Evolutionary conservation across 1,284 basidiomycete genomes (phyloP), one percentile per base, ranked within the genome.

Genomic region (Austroboletus novae-zelandiae): DNA sequence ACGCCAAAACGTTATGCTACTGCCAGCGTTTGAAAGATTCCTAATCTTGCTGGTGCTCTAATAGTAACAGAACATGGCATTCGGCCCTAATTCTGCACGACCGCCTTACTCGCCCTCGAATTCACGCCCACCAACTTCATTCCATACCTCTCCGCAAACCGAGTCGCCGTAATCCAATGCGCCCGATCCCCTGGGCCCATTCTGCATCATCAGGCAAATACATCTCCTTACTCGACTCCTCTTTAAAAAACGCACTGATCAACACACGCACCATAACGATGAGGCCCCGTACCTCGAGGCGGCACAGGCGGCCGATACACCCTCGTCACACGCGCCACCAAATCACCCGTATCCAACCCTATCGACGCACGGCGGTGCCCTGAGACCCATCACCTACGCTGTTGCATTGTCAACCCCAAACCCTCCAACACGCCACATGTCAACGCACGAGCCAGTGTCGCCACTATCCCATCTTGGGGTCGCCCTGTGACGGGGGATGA

Each of bases 361-460:
- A 61, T 67, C 40, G 60, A 55, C 2, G 73, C 62, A 9, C n/a
- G n/a, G n/a, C n/a, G 78, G 77, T 0, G 76, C 62, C 52, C 76
- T 79, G 44, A 84, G 59, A 9, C 83, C 81, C 27, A 79, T 79
- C n/a, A 81, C 70, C 83, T 84, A 40, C 5, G 32, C 15, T 36
- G 30, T 25, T 23, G 15, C 6, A 5, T 27, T 18, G 7, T 53
- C 34, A 59, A 36, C 29, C 17, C 34, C 42, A 8, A 1, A 15
- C 10, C 1, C 9, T 10, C 29, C 27, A 27, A 27, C 6, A 27
- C 6, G 8, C 4, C 27, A 27, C 7, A 30, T 7, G 29, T 10
- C 29, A 30, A 71, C 80, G 59, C 54, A 86, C 82, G 48, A 87
- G 69, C 83, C 83, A 86, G 55, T 87, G 84, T 51, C 83, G 73